A percentile compares a stretch with the other conserved stretches of the same genome.
phyloP scores from a whole-genome alignment of 305 asterid species.

The Fraxinus floribunda region DNA sequence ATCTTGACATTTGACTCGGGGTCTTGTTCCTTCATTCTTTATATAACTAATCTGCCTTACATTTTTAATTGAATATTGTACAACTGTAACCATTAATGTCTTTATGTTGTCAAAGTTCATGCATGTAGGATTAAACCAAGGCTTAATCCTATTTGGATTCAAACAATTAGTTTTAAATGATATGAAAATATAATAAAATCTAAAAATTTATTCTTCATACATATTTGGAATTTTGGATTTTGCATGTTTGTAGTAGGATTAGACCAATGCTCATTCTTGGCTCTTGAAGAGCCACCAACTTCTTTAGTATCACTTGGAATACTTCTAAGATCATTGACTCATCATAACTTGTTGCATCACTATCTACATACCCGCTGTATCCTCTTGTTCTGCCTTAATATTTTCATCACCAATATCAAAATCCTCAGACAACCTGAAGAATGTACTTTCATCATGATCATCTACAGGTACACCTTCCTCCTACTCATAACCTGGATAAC shows the following conservation, averaged over 20 bases:
- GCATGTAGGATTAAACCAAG: not conserved
- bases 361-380: not conserved
- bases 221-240: not conserved
- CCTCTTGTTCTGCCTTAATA: not conserved
- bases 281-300: not conserved
- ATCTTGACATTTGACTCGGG: not conserved
- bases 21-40: not conserved
- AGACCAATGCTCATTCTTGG: no score
- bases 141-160: not conserved
- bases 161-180: not conserved
- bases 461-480: not conserved
- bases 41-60: no score
- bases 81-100: no score
- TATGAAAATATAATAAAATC: not conserved
- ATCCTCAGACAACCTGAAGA: not conserved
- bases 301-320: not conserved
- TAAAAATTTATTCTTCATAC: not conserved
- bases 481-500: not conserved
- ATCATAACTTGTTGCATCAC: not conserved
- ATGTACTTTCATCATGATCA: not conserved
- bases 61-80: no score
- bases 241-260: no score
- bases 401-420: not conserved
- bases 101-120: not conserved
- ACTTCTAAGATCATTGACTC: not conserved